phyloP scores from a whole-genome alignment of 1,139 yeast species.

The Kluyveromyces sp. region DNA sequence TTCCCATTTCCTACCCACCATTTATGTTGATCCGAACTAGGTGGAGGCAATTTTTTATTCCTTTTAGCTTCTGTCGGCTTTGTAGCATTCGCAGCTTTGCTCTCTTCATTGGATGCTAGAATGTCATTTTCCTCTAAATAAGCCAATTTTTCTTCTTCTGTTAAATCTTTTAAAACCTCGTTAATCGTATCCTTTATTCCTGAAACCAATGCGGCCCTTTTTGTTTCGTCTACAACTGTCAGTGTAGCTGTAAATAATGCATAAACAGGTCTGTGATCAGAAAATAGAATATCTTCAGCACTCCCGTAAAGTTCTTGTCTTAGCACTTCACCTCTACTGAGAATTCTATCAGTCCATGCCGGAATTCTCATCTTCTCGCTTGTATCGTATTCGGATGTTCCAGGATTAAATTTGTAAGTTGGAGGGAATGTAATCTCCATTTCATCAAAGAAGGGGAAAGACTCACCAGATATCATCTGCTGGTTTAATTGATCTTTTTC shows the following conservation, averaged over 20 bases:
- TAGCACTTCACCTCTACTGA: constrained; percentile 49
- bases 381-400: constrained; percentile 74
- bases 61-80: constrained; percentile 9
- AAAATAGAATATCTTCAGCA: constrained; percentile 55
- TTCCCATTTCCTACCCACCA: constrained; percentile 91
- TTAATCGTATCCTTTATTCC: constrained; percentile 44
- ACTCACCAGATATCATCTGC: constrained; percentile 81
- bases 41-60: constrained; percentile 59
- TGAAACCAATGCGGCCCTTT: constrained; percentile 49
- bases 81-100: neutral
- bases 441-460: constrained; percentile 79
- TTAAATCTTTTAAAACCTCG: constrained; percentile 16
- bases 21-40: constrained; percentile 69
- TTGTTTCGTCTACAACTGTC: constrained; percentile 58
- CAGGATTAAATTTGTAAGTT: constrained; percentile 89
- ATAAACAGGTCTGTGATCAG: constrained; percentile 92
- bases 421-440: constrained; percentile 75
- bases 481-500: constrained; percentile 73
- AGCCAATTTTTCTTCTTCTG: constrained; percentile 34
- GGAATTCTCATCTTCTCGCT: constrained; percentile 91
- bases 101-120: constrained; percentile 11
- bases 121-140: constrained; percentile 24
- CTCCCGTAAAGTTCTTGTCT: constrained; percentile 60
- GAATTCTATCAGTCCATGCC: constrained; percentile 90
- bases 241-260: constrained; percentile 66